Percentiles rank a stretch among this genome's conserved stretches.
These are phyloP conservation scores for Agrostemma githago DNA, from an alignment of 148 eudicot genomes.

Conservation along the genomic window DNA sequence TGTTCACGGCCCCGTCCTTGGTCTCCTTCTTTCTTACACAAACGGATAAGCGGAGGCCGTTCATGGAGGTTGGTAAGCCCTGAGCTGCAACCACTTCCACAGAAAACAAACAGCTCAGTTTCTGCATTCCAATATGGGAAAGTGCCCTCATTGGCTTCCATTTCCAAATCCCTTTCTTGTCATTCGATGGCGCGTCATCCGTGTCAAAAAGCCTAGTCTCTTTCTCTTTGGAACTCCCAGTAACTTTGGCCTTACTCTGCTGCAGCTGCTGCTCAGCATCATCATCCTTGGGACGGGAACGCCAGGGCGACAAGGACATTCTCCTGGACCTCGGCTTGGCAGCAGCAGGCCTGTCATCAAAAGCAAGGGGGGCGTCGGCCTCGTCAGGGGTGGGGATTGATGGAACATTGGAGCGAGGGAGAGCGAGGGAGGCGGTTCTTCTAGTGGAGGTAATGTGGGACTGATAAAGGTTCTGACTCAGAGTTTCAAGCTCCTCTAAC, in stretches of 20 bases:
- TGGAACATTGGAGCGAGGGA: conserved; percentile 58
- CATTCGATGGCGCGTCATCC: conserved; percentile 26
- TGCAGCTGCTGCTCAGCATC: conserved; percentile 23
- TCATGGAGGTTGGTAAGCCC: conserved; percentile 81
- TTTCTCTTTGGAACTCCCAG: conserved; percentile 16
- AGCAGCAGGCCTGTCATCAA: conserved; percentile 32
- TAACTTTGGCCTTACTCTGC: conserved; percentile 6
- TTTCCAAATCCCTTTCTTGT: conserved; percentile 82
- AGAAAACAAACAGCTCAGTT: conserved; percentile 81
- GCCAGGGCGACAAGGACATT: conserved; percentile 89
- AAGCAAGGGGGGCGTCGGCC: conserved; percentile 13
- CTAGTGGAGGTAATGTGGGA: conserved; percentile 43
- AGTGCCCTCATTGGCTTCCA: conserved; percentile 96
- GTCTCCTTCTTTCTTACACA: conserved; percentile 85
- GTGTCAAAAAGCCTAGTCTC: conserved; percentile 29
- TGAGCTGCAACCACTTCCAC: conserved; percentile 84
- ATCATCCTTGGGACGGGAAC: conserved; percentile 56
- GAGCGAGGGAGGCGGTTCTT: conserved; percentile 72
- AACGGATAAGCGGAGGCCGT: conserved; percentile 78
- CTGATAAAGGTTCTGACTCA: conserved; percentile 67
- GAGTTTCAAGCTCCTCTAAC: conserved; percentile 71
- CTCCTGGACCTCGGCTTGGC: conserved; percentile 61
- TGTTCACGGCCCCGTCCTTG: conserved; percentile 80
- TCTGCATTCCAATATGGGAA: conserved; percentile 82
- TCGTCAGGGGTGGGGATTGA: conserved; percentile 43